A percentile compares a stretch with the other conserved stretches of the same genome.
Conservation (phyloP, 2,329 filamentous ascomycete genomes). For the Colletotrichum nymphaeae region DNA sequence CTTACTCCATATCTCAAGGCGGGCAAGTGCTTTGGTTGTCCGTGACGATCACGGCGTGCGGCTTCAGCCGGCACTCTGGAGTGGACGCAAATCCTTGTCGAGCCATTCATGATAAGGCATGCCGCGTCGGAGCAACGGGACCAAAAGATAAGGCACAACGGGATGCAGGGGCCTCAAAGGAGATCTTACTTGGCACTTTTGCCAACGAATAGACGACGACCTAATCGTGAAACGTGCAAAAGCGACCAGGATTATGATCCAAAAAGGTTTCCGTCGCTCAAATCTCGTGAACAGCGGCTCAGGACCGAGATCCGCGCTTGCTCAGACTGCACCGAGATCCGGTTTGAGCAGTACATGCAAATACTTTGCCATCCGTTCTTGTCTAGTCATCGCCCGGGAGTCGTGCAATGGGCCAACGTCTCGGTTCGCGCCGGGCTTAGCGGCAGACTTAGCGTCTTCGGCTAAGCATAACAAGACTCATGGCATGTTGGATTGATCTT, state of each 20-base stretch:
- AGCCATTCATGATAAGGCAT: background rate
- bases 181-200: background rate
- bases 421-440: constrained; percentile 8
- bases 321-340: background rate
- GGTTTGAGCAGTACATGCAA: background rate
- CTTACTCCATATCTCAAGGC: background rate
- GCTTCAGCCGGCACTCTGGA: background rate
- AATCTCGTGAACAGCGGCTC: background rate
- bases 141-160: background rate
- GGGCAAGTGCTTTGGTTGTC: background rate
- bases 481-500: background rate
- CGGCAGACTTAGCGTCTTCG: background rate
- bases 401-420: background rate
- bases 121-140: background rate
- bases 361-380: background rate
- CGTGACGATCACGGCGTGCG: background rate
- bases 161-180: background rate
- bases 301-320: background rate
- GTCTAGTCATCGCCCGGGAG: background rate
- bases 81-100: background rate
- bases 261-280: background rate
- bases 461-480: background rate
- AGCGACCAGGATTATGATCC: background rate
- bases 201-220: background rate
- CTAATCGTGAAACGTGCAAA: background rate